Evolutionary conservation across 805 yeast genomes (phyloP).

Genomic region (Zygosaccharomyces rouxii): DNA sequence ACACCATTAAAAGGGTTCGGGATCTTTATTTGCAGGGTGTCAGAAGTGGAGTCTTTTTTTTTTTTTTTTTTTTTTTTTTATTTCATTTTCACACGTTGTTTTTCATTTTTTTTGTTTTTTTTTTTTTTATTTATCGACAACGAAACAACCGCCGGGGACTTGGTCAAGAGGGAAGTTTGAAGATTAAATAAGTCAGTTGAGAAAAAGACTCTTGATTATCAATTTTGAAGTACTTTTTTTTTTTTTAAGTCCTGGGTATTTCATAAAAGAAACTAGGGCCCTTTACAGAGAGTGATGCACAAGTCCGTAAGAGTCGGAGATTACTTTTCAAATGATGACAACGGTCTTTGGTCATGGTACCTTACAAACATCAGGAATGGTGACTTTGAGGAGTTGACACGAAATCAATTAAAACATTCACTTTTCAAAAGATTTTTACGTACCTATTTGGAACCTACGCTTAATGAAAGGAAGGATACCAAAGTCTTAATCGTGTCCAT

Average conservation of each 20-base stretch:
- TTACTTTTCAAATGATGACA: conserved; percentile 32
- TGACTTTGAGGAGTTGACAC: conserved; percentile 34
- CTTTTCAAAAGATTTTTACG: conserved; percentile 32
- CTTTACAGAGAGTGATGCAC: conserved; percentile 19
- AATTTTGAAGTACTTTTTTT: neutral
- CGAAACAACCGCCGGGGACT: too few relatives aligned
- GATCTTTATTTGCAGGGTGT: too few relatives aligned
- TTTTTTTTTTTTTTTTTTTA: too few relatives aligned
- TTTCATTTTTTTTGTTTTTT: too few relatives aligned
- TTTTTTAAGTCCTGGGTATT: neutral
- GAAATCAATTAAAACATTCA: conserved; percentile 26
- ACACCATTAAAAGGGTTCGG: too few relatives aligned
- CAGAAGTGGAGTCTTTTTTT: too few relatives aligned
- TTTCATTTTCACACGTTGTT: too few relatives aligned
- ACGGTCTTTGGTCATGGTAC: conserved; percentile 39
- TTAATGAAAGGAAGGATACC: conserved; percentile 8
- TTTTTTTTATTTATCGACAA: too few relatives aligned
- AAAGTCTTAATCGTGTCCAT: conserved; percentile 33
- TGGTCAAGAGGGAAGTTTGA: too few relatives aligned
- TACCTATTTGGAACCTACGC: conserved; percentile 17
- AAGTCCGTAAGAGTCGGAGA: conserved; percentile 30
- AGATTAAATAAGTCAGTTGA: too few relatives aligned
- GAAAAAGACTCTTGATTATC: too few relatives aligned
- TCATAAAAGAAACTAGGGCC: neutral
- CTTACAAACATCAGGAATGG: conserved; percentile 35